Base-by-base conservation (phyloP, 1,284 basidiomycete species). In the Papiliotrema terrestris region DNA sequence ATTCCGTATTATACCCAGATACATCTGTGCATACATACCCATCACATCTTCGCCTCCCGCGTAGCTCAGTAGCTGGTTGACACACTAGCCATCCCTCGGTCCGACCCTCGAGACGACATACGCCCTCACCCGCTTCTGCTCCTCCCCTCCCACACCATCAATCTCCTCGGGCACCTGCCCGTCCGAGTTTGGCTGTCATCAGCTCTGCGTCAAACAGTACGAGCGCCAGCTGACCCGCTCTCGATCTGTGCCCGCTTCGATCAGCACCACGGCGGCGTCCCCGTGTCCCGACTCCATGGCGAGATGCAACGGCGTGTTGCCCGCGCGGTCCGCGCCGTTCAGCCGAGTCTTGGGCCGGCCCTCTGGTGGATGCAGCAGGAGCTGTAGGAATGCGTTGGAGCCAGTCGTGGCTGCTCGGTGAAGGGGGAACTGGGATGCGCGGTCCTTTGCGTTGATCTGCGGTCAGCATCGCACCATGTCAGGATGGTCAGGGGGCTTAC, bases 371-470 rank as follows among this genome's bases (percentile, higher is more conserved):
- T 86, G 83, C 45, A 96, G 76, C 20, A 96, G 80, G 42, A 96
- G 78, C 26, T 82, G 82, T 52, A 96, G 82, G 73, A 96, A 93
- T 8, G 89, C 89, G 17, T 84, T 84, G 36, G 91, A 91, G 29
- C 92, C 92, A 8, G 89, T 95, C 2, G 92, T 92, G n/a, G 92
- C 90, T 49, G 93, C 93, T 59, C 93, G 86, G 76, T 96, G 93
- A 49, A 97, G 80, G 49, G 93, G 89, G 49, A 86, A 81, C 77
- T 97, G 93, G 70, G 87, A 90, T 23, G 92, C 91, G 65, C 85
- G 86, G 80, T 97, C 93, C 77, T 84, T 87, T 38, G 87, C 87
- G 71, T 96, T 97, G 78, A 93, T 88, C 91, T 94, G 57, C 13
- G 11, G 32, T 46, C 20, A 45, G 49, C 39, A 11, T 42, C n/a